Evolutionary conservation across 2,329 filamentous ascomycete species (phyloP).

Genomic region (Fonsecaea pedrosoi): DNA sequence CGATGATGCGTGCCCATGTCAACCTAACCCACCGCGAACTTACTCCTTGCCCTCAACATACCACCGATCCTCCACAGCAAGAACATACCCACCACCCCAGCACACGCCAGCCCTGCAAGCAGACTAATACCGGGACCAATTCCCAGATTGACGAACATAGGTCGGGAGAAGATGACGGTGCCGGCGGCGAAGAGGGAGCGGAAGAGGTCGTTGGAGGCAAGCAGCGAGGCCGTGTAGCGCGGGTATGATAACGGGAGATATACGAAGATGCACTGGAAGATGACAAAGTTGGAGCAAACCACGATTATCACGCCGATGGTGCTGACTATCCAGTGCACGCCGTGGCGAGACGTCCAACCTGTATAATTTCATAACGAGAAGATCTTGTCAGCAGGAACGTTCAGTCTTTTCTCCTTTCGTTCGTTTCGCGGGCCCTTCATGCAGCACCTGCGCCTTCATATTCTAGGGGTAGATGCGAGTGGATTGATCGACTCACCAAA

Average conservation of each 20-base stretch:
- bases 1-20: not conserved
- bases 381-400: not conserved
- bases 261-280: conserved; percentile 38
- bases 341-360: conserved; percentile 37
- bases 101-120: conserved; percentile 47
- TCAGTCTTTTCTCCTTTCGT: not conserved
- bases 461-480: not conserved
- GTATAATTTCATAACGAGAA: not conserved
- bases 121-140: conserved; percentile 44
- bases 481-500: conserved; percentile 43
- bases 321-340: conserved; percentile 48
- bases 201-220: conserved; percentile 40
- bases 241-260: conserved; percentile 36
- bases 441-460: no score
- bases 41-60: conserved; percentile 61
- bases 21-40: conserved; percentile 55
- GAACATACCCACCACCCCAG: conserved; percentile 62
- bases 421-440: not conserved
- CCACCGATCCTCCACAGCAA: conserved; percentile 64
- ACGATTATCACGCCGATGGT: conserved; percentile 52
- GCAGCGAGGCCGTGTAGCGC: conserved; percentile 36
- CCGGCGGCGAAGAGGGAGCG: conserved; percentile 44
- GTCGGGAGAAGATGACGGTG: conserved; percentile 46
- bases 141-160: conserved; percentile 45
- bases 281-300: conserved; percentile 37